phyloP scores from a whole-genome alignment of 176 grass and related monocot genomes.

The Oryza brachyantha region DNA sequence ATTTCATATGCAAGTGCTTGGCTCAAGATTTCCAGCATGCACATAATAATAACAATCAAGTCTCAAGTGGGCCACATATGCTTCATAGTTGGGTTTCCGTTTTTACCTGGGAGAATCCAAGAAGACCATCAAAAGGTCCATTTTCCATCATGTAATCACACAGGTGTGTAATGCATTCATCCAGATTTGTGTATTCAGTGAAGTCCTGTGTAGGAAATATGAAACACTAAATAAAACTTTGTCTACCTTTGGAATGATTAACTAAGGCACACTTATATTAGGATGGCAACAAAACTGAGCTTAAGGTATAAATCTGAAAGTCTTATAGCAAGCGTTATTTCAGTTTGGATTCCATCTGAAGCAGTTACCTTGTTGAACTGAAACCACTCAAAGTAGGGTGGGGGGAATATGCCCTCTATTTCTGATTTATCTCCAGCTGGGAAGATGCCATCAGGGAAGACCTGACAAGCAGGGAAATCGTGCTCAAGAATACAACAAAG shows the following conservation, averaged over 20 bases:
- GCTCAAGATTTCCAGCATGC: background rate
- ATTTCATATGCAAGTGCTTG: background rate
- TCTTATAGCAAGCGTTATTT: background rate
- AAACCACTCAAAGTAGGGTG: slow-evolving; percentile 90
- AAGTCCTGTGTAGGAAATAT: slow-evolving; percentile 55
- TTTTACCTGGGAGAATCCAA: slow-evolving; percentile 93
- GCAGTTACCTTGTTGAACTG: slow-evolving; percentile 71
- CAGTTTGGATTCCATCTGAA: background rate
- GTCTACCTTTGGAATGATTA: background rate
- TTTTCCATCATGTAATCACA: slow-evolving; percentile 82
- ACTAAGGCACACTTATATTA: background rate
- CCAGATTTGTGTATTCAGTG: slow-evolving; percentile 82
- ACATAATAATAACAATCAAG: background rate
- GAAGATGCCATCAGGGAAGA: slow-evolving; percentile 68
- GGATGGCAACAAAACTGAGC: background rate
- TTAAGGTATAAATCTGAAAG: background rate
- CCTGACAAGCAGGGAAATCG: slow-evolving; percentile 30
- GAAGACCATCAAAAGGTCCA: slow-evolving; percentile 73
- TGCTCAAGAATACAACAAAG: background rate
- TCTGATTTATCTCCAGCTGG: slow-evolving; percentile 71
- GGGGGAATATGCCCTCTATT: slow-evolving; percentile 72
- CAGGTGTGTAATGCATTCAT: slow-evolving; percentile 59
- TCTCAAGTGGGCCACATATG: background rate
- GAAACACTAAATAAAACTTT: background rate
- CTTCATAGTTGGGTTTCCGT: background rate